phyloP scores from a whole-genome alignment of 352 stramenopile species.

The Pythium biforme region DNA sequence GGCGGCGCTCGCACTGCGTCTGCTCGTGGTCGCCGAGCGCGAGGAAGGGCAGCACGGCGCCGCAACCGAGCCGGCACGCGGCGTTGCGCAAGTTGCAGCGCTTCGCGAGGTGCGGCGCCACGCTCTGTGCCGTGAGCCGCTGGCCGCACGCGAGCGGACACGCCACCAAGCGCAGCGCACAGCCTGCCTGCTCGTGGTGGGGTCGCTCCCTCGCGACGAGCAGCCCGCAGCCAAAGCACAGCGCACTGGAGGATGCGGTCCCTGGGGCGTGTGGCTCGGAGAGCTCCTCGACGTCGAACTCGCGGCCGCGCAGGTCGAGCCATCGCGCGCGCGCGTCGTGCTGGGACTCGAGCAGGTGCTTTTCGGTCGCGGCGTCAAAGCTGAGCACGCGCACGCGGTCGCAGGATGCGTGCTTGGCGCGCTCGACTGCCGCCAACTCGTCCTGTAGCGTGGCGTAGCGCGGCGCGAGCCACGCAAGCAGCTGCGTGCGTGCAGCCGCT shows the following conservation, averaged over 20 bases:
- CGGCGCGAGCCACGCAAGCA: constrained; percentile 24
- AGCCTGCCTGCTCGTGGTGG: constrained; percentile 38
- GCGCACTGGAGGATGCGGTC: not conserved
- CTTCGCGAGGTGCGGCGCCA: constrained; percentile 45
- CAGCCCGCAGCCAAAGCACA: constrained; percentile 35
- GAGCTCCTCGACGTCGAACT: constrained; percentile 41
- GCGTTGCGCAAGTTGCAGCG: constrained; percentile 65
- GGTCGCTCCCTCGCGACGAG: constrained; percentile 14
- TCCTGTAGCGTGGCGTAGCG: not conserved
- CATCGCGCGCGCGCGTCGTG: constrained; percentile 48
- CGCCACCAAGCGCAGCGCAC: constrained; percentile 44
- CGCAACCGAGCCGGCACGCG: constrained; percentile 58
- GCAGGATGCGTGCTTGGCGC: constrained; percentile 14
- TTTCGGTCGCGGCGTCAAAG: constrained; percentile 28
- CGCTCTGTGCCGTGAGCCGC: constrained; percentile 34
- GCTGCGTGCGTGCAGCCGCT: not conserved
- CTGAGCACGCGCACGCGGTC: constrained; percentile 43
- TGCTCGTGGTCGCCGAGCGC: constrained; percentile 57
- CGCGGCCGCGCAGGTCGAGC: constrained; percentile 35
- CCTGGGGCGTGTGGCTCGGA: not conserved
- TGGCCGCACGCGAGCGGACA: constrained; percentile 73
- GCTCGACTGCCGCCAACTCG: not conserved
- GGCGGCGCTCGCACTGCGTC: constrained; percentile 37
- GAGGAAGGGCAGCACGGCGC: constrained; percentile 41
- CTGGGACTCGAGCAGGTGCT: constrained; percentile 54